Conservation (phyloP, 2,329 filamentous ascomycete genomes). For the Fusarium pseudocircinatum region DNA sequence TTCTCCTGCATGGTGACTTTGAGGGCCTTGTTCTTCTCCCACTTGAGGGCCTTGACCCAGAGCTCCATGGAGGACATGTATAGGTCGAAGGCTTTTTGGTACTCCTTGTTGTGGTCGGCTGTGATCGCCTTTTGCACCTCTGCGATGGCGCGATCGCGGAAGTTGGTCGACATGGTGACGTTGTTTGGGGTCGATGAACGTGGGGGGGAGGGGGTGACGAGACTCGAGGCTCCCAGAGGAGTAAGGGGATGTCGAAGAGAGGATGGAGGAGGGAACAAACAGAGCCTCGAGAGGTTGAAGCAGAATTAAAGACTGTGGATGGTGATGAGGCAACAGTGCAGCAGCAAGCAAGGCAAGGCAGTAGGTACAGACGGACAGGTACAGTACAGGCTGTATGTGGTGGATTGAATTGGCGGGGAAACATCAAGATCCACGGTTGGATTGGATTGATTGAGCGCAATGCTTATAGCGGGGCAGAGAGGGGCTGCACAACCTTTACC, state of each 20-base stretch:
- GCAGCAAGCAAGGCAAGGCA: not conserved
- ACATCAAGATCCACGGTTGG: conserved; percentile 39
- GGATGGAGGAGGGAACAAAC: not conserved
- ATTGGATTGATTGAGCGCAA: conserved; percentile 35
- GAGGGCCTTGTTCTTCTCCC: conserved; percentile 97
- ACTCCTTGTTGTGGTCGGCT: conserved; percentile 92
- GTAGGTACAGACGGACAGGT: not conserved
- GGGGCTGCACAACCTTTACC: conserved; percentile 41
- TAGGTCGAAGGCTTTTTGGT: conserved; percentile 94
- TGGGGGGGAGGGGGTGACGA: conserved; percentile 16
- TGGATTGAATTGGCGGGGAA: conserved; percentile 51
- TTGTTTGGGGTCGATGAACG: conserved; percentile 13
- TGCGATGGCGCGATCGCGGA: conserved; percentile 94
- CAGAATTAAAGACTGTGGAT: conserved; percentile 9
- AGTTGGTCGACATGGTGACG: conserved; percentile 89
- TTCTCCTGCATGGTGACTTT: conserved; percentile 98
- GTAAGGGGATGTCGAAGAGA: not conserved
- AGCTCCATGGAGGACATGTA: conserved; percentile 97
- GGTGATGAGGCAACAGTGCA: conserved; percentile 38
- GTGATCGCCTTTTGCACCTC: conserved; percentile 98
- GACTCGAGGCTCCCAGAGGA: not conserved
- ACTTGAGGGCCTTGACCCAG: conserved; percentile 98
- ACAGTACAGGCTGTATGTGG: conserved; percentile 25
- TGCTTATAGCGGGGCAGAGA: conserved; percentile 49
- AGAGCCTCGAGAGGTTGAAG: not conserved